These are phyloP conservation scores for Diplodia intermedia DNA, from an alignment of 2,329 filamentous ascomycete species.

Conservation along the genomic window DNA sequence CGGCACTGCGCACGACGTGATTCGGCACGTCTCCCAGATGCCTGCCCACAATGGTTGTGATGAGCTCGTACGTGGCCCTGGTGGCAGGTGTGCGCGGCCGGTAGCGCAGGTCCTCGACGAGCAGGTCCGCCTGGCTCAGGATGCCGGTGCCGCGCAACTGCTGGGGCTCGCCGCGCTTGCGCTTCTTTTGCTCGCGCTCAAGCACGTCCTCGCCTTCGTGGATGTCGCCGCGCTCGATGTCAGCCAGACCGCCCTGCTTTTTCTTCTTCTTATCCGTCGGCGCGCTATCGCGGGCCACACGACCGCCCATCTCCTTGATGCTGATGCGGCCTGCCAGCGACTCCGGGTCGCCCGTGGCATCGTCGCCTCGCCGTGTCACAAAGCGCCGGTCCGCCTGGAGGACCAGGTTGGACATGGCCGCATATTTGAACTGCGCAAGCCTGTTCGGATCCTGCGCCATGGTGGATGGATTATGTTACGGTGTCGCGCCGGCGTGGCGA, in stretches of 20 bases:
- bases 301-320: constrained; percentile 91
- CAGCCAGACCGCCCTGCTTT: constrained; percentile 64
- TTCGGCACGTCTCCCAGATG: constrained; percentile 92
- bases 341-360: constrained; percentile 95
- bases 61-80: constrained; percentile 90
- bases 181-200: constrained; percentile 83
- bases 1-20: constrained; percentile 89
- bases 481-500: constrained; percentile 32
- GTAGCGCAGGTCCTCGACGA: constrained; percentile 91
- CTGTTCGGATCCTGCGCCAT: constrained; percentile 68
- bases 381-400: constrained; percentile 99
- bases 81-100: constrained; percentile 90
- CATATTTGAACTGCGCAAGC: constrained; percentile 97
- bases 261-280: constrained; percentile 71
- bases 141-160: constrained; percentile 77
- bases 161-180: constrained; percentile 75
- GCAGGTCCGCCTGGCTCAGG: constrained; percentile 80
- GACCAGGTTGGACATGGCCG: constrained; percentile 99
- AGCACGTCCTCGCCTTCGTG: constrained; percentile 84
- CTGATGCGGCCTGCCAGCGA: constrained; percentile 93
- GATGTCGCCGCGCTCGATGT: constrained; percentile 76
- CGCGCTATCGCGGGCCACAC: constrained; percentile 78
- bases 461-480: constrained; percentile 39
- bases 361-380: constrained; percentile 88
- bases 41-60: constrained; percentile 86